phyloP scores from a whole-genome alignment of 352 stramenopile genomes.

The Phytophthora cactorum region DNA sequence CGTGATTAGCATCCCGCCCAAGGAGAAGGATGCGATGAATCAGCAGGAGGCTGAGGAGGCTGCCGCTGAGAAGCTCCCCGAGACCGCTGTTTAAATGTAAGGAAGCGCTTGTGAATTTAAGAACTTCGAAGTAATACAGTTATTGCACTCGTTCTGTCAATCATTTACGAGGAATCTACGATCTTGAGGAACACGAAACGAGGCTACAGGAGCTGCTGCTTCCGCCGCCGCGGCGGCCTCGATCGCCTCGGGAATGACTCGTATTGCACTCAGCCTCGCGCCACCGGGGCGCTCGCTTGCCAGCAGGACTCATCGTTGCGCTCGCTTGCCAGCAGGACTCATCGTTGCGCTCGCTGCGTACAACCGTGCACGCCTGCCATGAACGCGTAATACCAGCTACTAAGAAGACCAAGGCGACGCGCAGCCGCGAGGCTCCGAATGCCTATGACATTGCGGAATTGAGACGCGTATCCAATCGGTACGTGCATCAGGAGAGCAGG shows the following conservation, averaged over 20 bases:
- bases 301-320: constrained; percentile 74
- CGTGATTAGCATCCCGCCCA: constrained; percentile 53
- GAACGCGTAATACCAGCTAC: constrained; percentile 30
- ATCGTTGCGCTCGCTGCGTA: constrained; percentile 55
- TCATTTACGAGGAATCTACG: too few species aligned
- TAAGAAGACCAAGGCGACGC: constrained; percentile 42
- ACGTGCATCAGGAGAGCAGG: too few species aligned
- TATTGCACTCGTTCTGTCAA: too few species aligned
- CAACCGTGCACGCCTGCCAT: constrained; percentile 49
- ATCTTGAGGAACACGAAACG: too few species aligned
- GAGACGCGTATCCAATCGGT: too few species aligned
- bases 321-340: constrained; percentile 76
- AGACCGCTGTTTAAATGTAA: too few species aligned
- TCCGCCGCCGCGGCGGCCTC: constrained; percentile 23
- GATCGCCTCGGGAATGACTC: constrained; percentile 9
- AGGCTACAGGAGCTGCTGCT: constrained; percentile 23
- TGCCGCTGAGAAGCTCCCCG: too few species aligned
- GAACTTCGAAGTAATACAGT: too few species aligned
- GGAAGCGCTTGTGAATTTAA: too few species aligned
- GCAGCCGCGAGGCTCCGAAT: too few species aligned
- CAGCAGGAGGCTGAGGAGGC: too few species aligned
- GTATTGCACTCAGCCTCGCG: constrained; percentile 22
- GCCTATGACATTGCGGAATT: too few species aligned
- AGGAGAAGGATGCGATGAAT: constrained; percentile 16
- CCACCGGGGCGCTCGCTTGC: constrained; percentile 58